These are phyloP conservation scores for Capsicum baccatum DNA, from an alignment of 257 asterid genomes.

Conservation along the genomic window DNA sequence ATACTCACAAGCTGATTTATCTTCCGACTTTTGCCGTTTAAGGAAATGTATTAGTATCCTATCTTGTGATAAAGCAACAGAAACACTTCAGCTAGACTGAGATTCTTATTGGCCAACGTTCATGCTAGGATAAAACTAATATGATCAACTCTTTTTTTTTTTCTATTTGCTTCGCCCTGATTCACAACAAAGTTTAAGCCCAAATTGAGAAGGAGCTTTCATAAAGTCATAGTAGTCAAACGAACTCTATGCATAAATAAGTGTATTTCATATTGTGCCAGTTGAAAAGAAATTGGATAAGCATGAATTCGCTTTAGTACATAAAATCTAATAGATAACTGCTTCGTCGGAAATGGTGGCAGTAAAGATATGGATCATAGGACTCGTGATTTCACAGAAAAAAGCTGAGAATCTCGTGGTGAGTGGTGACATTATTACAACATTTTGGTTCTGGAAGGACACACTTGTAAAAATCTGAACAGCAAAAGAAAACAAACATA, in stretches of 20 bases:
- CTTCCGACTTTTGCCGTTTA: not conserved
- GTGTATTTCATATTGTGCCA: not conserved
- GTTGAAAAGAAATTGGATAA: constrained; percentile 14
- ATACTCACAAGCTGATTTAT: not conserved
- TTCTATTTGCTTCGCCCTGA: not conserved
- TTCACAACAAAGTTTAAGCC: constrained; percentile 2
- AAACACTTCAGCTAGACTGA: constrained; percentile 2
- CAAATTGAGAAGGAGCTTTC: constrained; percentile 18
- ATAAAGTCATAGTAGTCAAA: not conserved
- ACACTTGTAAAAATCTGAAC: not conserved
- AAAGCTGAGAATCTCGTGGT: constrained; percentile 14
- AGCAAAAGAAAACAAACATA: not conserved
- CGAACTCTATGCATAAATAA: not conserved
- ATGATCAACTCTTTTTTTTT: constrained; percentile 16
- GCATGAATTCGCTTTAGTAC: not conserved
- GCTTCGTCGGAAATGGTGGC: not conserved
- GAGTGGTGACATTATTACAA: not conserved
- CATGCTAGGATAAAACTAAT: constrained; percentile 16
- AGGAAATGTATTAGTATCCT: not conserved
- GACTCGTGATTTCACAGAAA: not conserved
- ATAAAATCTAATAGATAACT: constrained; percentile 4
- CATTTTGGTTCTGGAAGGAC: not conserved
- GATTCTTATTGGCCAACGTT: not conserved
- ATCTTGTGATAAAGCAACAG: not conserved
- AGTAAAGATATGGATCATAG: not conserved